Evolutionary conservation across 768 basidiomycete species (phyloP), one percentile per base, ranked within the genome.

Genomic region (Pleurotus pulmonarius): DNA sequence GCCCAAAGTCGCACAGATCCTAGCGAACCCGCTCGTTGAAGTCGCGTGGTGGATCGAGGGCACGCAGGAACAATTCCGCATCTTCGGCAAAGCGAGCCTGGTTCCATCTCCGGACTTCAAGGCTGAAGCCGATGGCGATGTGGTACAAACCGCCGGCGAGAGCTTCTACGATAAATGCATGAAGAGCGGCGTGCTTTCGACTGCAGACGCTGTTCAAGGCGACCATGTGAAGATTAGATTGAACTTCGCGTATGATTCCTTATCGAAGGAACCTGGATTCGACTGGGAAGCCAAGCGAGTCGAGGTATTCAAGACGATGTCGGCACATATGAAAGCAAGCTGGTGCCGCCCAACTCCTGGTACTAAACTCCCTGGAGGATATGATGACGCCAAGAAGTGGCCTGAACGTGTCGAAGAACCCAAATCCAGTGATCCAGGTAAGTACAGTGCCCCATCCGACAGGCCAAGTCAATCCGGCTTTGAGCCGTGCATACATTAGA

Each of bases 261-360:
- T 83, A 43, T 66, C 64, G 11, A 59, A 61, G n/a, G 74, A 76
- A 25, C 34, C 51, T 29, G 67, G 67, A 11, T 81, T 81, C 61
- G 79, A 87, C 61, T 91, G 88, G 91, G 88, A 89, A 62, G 69
- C 67, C 16, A 79, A 85, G 69, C 77, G 92, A 15, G 55, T 70
- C n/a, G 77, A 78, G 46, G 66, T 79, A 29, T 94, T 90, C 66
- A 76, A 80, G 57, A 68, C 58, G 46, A 77, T 93, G 76, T 79
- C 78, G 44, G 76, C 73, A 2, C 69, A 75, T 46, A 82, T 92
- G 83, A 83, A 81, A 60, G 91, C 91, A 20, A 75, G 74, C 41
- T 94, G 89, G 85, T 83, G 80, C 59, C 75, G 85, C 3, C 89
- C 90, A 2, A 65, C 74, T 0, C 88, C 90, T 0, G 93, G 91